These are phyloP conservation scores for Calendula officinalis DNA, from an alignment of 129 eudicot species.

Conservation along the genomic window DNA sequence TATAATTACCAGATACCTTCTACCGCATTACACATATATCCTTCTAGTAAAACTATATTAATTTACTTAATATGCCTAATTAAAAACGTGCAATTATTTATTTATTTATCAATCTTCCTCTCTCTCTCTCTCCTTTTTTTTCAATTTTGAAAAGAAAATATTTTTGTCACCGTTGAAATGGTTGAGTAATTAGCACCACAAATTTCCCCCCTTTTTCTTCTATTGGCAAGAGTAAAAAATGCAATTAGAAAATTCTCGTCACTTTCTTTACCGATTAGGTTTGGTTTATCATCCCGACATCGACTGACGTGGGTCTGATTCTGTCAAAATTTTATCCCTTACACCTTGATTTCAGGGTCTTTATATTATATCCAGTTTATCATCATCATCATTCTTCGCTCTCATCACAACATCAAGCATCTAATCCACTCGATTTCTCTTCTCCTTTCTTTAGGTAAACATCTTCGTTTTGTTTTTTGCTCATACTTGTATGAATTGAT, in stretches of 20 bases:
- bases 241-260: slow-evolving; percentile 10
- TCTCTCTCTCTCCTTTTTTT: background rate
- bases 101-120: no score
- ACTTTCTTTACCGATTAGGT: slow-evolving; percentile 19
- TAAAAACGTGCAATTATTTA: no score
- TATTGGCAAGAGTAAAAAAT: background rate
- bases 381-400: slow-evolving; percentile 13
- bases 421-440: slow-evolving; percentile 9
- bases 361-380: slow-evolving; percentile 1
- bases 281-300: slow-evolving; percentile 21
- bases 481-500: background rate
- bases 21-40: no score
- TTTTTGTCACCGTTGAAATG: slow-evolving; percentile 3
- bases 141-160: background rate
- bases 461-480: slow-evolving; percentile 10
- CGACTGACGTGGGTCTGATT: slow-evolving; percentile 37
- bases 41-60: no score
- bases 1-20: no score
- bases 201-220: background rate
- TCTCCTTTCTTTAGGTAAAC: slow-evolving; percentile 15
- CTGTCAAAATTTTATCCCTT: slow-evolving; percentile 33
- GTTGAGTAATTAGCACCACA: slow-evolving; percentile 8
- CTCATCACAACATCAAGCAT: slow-evolving; percentile 8
- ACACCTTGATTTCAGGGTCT: slow-evolving; percentile 28
- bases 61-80: no score